phyloP scores from a whole-genome alignment of 768 basidiomycete species.

The Pisolithus orientalis region DNA sequence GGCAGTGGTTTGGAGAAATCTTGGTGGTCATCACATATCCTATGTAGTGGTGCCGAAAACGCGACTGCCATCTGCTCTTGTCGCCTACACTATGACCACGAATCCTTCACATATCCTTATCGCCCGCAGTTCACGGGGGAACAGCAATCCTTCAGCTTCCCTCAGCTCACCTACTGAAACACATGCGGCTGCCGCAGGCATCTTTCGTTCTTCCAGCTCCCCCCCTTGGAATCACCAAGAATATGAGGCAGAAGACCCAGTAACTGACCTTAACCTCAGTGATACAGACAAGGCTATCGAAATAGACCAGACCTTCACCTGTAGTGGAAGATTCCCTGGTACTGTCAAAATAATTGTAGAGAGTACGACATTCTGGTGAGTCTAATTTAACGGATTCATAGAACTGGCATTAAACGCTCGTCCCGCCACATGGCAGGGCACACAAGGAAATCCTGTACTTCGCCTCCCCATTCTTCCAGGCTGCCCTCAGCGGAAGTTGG shows the following conservation, averaged over 20 bases:
- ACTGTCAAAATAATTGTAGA: slow-evolving; percentile 90
- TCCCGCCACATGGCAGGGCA: slow-evolving; percentile 44
- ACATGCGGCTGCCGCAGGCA: slow-evolving; percentile 79
- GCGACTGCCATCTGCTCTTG: background rate
- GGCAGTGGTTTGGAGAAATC: no score
- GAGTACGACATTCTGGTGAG: slow-evolving; percentile 85
- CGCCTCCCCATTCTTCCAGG: slow-evolving; percentile 93
- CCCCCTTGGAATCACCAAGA: slow-evolving; percentile 79
- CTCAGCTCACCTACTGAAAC: slow-evolving; percentile 85
- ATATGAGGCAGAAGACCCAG: slow-evolving; percentile 61
- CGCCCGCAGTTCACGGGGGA: slow-evolving; percentile 75
- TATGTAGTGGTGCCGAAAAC: background rate
- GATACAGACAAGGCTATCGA: slow-evolving; percentile 70
- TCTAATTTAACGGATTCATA: slow-evolving; percentile 6
- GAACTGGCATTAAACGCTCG: slow-evolving; percentile 5
- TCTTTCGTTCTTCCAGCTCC: slow-evolving; percentile 75
- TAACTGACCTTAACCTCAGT: slow-evolving; percentile 62
- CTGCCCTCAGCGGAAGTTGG: slow-evolving; percentile 87
- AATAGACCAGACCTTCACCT: slow-evolving; percentile 74
- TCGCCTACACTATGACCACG: slow-evolving; percentile 42
- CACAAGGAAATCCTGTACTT: slow-evolving; percentile 91
- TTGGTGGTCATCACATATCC: no score
- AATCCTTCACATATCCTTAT: slow-evolving; percentile 88
- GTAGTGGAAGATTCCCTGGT: slow-evolving; percentile 63
- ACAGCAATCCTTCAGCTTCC: slow-evolving; percentile 69